Percentiles rank a stretch among this genome's conserved stretches.
Conservation (phyloP, 73 alveolate species). For the Tetrahymena borealis region DNA sequence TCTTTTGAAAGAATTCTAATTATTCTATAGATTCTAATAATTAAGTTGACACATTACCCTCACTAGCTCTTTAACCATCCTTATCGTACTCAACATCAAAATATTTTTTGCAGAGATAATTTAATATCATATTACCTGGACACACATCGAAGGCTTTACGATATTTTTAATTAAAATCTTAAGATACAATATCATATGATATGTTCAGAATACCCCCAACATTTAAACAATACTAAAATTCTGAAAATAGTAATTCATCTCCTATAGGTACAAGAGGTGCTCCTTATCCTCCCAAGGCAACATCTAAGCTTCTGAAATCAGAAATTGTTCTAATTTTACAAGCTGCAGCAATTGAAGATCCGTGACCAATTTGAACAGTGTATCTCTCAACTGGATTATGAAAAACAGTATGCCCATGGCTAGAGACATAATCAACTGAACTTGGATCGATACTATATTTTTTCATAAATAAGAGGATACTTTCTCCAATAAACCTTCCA, state of each 20-base stretch:
- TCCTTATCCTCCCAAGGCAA: constrained; percentile 27
- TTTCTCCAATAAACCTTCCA: background rate
- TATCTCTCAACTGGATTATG: constrained; percentile 17
- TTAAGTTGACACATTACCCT: background rate
- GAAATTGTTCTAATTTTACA: background rate
- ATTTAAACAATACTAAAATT: constrained; percentile 24
- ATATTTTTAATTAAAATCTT: background rate
- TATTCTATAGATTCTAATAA: background rate
- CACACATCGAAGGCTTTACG: constrained; percentile 23
- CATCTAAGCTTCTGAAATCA: constrained; percentile 28
- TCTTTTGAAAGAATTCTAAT: background rate
- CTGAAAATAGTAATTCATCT: constrained; percentile 9
- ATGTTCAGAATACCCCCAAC: constrained; percentile 30
- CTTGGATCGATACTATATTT: background rate
- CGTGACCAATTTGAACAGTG: constrained; percentile 19
- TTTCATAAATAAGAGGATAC: background rate
- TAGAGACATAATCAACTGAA: constrained; percentile 2
- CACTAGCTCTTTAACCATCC: background rate
- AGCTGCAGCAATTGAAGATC: background rate
- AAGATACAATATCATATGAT: background rate
- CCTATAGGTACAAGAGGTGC: constrained; percentile 36
- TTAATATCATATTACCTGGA: constrained; percentile 17
- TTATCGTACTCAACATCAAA: constrained; percentile 4
- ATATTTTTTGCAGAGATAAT: background rate
- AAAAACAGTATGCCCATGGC: constrained; percentile 31